Evolutionary conservation across 2,329 filamentous ascomycete species (phyloP).

Genomic region (Cladophialophora psammophila): DNA sequence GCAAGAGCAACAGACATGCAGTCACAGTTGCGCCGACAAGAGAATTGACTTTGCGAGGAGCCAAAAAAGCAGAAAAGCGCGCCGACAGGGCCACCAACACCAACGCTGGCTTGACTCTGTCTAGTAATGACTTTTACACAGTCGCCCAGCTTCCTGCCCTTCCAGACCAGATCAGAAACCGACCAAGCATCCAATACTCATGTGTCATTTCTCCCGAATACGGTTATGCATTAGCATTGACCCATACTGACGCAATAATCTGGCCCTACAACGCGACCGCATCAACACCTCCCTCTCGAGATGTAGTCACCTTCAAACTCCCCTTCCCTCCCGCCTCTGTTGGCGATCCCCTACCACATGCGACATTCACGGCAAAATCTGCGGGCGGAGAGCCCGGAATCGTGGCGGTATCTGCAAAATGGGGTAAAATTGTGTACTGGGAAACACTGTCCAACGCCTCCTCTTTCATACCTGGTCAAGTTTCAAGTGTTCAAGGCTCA

Average conservation of each 20-base stretch:
- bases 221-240: conserved; percentile 81
- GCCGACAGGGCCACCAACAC: conserved; percentile 41
- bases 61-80: conserved; percentile 49
- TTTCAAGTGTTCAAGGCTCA: conserved; percentile 76
- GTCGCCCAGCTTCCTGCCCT: conserved; percentile 85
- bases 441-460: conserved; percentile 91
- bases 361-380: conserved; percentile 80
- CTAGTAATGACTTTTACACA: conserved; percentile 82
- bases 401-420: conserved; percentile 82
- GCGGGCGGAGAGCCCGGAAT: conserved; percentile 83
- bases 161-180: conserved; percentile 75
- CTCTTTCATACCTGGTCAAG: conserved; percentile 81
- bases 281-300: conserved; percentile 68
- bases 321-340: conserved; percentile 73
- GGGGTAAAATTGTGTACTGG: conserved; percentile 90
- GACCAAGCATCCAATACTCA: conserved; percentile 64
- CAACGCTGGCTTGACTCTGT: conserved; percentile 52
- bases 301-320: conserved; percentile 81
- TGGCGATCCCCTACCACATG: conserved; percentile 78
- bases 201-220: conserved; percentile 69
- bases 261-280: conserved; percentile 79
- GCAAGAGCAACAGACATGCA: conserved; percentile 37
- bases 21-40: conserved; percentile 41
- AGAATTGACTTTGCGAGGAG: conserved; percentile 48
- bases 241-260: conserved; percentile 80